A percentile compares a stretch with the other conserved stretches of the same genome.
These are phyloP conservation scores for Przewalskia tangutica DNA, from an alignment of 257 asterid genomes.

Conservation along the genomic window DNA sequence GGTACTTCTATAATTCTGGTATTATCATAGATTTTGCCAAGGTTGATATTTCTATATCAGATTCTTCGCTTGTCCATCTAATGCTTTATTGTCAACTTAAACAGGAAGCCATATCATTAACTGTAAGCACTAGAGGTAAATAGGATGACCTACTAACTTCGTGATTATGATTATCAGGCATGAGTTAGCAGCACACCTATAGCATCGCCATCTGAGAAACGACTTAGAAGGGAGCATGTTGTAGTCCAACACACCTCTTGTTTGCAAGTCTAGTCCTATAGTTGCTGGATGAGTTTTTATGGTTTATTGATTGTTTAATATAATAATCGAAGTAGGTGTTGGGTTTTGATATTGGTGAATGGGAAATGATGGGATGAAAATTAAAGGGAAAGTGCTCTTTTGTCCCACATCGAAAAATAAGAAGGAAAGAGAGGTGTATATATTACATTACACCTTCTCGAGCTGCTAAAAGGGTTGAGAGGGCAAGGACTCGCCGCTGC, in stretches of 20 bases:
- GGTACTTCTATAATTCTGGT: not conserved
- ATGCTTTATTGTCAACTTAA: not conserved
- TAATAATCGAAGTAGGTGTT: not conserved
- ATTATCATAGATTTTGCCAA: not conserved
- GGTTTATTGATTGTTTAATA: not conserved
- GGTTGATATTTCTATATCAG: not conserved
- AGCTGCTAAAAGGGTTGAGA: too few species aligned
- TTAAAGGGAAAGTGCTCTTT: too few species aligned
- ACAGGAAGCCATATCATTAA: not conserved
- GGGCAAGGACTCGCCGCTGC: too few species aligned
- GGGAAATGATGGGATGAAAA: too few species aligned
- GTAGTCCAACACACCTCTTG: conserved; percentile 39
- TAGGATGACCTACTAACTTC: not conserved
- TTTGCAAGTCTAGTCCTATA: not conserved
- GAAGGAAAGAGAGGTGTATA: too few species aligned
- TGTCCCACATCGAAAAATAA: too few species aligned
- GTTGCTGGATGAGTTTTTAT: not conserved
- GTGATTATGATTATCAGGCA: conserved; percentile 34
- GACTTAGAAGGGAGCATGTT: conserved; percentile 70
- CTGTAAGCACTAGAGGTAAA: not conserved
- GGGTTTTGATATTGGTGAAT: too few species aligned
- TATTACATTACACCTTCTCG: too few species aligned
- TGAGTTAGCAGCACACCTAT: conserved; percentile 33
- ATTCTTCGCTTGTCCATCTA: not conserved
- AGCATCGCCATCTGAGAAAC: conserved; percentile 44